A percentile compares a stretch with the other conserved stretches of the same genome.
These are phyloP conservation scores for Avena sativa DNA, from an alignment of 176 grass and related monocot genomes.

Conservation along the genomic window DNA sequence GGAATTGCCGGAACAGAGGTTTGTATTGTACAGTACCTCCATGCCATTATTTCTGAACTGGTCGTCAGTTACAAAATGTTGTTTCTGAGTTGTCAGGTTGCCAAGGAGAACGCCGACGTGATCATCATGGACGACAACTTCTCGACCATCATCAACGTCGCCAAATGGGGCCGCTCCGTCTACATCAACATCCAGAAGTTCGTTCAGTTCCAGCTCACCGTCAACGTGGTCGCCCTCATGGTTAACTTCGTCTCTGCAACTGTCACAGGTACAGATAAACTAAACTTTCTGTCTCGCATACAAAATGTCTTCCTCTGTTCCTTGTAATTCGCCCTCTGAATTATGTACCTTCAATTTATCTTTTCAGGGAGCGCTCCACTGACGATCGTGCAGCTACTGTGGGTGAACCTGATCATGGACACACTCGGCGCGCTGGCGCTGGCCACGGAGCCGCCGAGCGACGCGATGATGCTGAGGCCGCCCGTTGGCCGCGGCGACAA, in stretches of 20 bases:
- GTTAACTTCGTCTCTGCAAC: slow-evolving; percentile 90
- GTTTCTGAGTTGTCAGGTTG: slow-evolving; percentile 61
- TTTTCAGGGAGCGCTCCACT: slow-evolving; percentile 75
- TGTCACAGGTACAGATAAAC: slow-evolving; percentile 59
- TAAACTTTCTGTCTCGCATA: too few relatives aligned
- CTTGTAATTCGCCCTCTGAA: too few relatives aligned
- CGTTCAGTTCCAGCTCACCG: slow-evolving; percentile 95
- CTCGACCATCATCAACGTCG: slow-evolving; percentile 82
- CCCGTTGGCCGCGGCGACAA: slow-evolving; percentile 66
- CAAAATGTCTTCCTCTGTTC: too few relatives aligned
- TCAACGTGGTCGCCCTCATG: slow-evolving; percentile 87
- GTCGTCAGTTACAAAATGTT: not conserved
- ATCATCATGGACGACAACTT: slow-evolving; percentile 98
- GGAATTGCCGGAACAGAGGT: slow-evolving; percentile 97
- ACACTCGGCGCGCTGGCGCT: slow-evolving; percentile 87
- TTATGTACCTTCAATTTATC: too few relatives aligned
- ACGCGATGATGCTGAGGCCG: slow-evolving; percentile 69
- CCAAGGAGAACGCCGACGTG: slow-evolving; percentile 98
- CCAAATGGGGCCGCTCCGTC: slow-evolving; percentile 93
- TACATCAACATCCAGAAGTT: slow-evolving; percentile 99
- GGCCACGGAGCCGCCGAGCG: slow-evolving; percentile 83
- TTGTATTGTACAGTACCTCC: not conserved
- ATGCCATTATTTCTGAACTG: not conserved
- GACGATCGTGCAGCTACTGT: slow-evolving; percentile 87
- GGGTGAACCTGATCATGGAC: slow-evolving; percentile 99